Evolutionary conservation across 306 rosid species (phyloP).

Genomic region (Senna siamea): DNA sequence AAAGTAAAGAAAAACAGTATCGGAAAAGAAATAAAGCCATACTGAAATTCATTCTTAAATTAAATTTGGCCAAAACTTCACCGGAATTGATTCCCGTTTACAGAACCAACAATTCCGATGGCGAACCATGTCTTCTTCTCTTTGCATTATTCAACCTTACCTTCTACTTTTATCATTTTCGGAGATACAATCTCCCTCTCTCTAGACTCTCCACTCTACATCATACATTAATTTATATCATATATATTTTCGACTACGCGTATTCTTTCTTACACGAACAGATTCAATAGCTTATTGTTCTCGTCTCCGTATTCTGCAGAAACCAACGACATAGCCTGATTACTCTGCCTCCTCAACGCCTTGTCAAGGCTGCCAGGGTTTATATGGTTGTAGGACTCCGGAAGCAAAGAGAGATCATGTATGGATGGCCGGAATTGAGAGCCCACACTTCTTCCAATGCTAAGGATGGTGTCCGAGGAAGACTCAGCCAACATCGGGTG

Average conservation of each 20-base stretch:
- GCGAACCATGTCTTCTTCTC: background rate
- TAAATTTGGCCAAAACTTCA: conserved; percentile 14
- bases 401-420: background rate
- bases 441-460: background rate
- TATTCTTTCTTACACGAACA: conserved; percentile 40
- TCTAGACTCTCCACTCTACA: background rate
- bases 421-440: conserved; percentile 13
- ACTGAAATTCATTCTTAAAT: too few species aligned
- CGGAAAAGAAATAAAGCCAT: background rate
- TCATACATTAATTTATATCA: too few species aligned
- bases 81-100: background rate
- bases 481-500: background rate
- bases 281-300: conserved; percentile 52
- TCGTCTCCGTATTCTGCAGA: conserved; percentile 35
- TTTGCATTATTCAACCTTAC: too few species aligned
- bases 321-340: conserved; percentile 24
- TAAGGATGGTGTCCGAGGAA: conserved; percentile 1
- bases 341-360: conserved; percentile 26
- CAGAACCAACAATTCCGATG: conserved; percentile 2
- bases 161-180: background rate
- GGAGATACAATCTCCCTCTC: background rate
- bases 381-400: background rate
- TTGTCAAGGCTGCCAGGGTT: conserved; percentile 54
- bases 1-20: background rate
- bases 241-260: background rate